A percentile compares a stretch with the other conserved stretches of the same genome.
Conservation (phyloP, 768 basidiomycete species). For the Boletus edulis region DNA sequence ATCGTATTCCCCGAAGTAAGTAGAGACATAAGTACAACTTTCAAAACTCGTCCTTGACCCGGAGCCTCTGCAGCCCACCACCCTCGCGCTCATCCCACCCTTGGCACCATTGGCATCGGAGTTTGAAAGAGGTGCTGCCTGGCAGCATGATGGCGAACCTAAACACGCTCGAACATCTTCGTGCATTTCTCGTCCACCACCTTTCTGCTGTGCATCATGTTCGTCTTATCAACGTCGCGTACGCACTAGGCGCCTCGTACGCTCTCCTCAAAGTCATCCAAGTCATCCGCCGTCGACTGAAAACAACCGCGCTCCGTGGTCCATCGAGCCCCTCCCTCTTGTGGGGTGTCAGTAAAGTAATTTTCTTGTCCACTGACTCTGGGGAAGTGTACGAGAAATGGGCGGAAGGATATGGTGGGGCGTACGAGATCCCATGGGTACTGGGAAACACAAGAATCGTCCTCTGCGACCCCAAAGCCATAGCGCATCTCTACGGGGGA, state of each 20-base stretch:
- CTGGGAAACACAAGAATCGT: constrained; percentile 37
- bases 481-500: constrained; percentile 47
- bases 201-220: neutral
- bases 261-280: constrained; percentile 5
- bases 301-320: constrained; percentile 22
- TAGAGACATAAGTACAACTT: no score
- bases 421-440: constrained; percentile 38
- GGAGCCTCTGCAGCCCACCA: no score
- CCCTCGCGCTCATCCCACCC: no score
- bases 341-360: constrained; percentile 11
- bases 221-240: constrained; percentile 3
- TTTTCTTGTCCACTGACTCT: constrained; percentile 18
- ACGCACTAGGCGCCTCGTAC: constrained; percentile 1
- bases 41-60: no score
- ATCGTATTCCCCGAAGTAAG: no score
- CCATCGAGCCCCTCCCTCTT: constrained; percentile 17
- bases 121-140: no score
- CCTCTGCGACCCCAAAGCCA: constrained; percentile 48
- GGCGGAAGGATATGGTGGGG: constrained; percentile 47
- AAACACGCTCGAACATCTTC: neutral
- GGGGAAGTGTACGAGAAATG: constrained; percentile 43
- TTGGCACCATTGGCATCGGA: no score
- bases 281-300: constrained; percentile 1
- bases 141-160: neutral
- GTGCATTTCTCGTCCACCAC: neutral